phyloP scores from a whole-genome alignment of 78 protist species.

The Carpediemonas membranifera region DNA sequence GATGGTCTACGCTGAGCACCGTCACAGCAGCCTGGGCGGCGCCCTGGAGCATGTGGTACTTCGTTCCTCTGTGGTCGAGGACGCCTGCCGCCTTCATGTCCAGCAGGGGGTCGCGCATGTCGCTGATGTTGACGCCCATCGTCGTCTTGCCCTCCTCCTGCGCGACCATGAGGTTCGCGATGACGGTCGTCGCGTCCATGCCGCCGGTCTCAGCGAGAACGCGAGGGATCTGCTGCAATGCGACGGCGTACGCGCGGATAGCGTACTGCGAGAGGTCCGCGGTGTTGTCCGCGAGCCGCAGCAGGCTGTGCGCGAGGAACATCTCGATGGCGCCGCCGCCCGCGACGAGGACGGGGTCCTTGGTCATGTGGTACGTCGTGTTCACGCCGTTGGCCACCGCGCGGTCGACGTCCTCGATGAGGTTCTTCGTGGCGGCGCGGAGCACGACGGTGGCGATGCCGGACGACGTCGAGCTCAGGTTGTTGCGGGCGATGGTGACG shows the following conservation, averaged over 20 bases:
- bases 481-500: slow-evolving; percentile 33
- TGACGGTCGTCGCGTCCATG: too few species aligned
- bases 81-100: slow-evolving; percentile 41
- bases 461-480: too few species aligned
- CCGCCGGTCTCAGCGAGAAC: slow-evolving; percentile 53
- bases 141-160: slow-evolving; percentile 41
- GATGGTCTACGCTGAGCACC: slow-evolving; percentile 92
- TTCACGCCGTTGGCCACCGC: slow-evolving; percentile 85
- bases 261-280: too few species aligned
- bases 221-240: slow-evolving; percentile 15
- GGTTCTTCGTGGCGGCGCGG: slow-evolving; percentile 82
- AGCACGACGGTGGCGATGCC: slow-evolving; percentile 77
- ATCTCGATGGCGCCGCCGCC: slow-evolving; percentile 96
- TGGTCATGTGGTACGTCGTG: slow-evolving; percentile 58
- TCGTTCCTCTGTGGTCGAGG: slow-evolving; percentile 56
- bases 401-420: slow-evolving; percentile 88
- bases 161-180: slow-evolving; percentile 17
- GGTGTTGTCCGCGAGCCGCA: slow-evolving; percentile 16
- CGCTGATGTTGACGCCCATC: too few species aligned
- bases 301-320: slow-evolving; percentile 52
- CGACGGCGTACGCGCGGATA: slow-evolving; percentile 34
- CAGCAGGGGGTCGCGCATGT: slow-evolving; percentile 1
- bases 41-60: slow-evolving; percentile 40
- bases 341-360: slow-evolving; percentile 72
- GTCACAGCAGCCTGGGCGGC: slow-evolving; percentile 93